Percentiles rank a stretch among this genome's conserved stretches.
Evolutionary conservation across 768 basidiomycete genomes (phyloP).

Genomic region (Rhodotorula toruloides): DNA sequence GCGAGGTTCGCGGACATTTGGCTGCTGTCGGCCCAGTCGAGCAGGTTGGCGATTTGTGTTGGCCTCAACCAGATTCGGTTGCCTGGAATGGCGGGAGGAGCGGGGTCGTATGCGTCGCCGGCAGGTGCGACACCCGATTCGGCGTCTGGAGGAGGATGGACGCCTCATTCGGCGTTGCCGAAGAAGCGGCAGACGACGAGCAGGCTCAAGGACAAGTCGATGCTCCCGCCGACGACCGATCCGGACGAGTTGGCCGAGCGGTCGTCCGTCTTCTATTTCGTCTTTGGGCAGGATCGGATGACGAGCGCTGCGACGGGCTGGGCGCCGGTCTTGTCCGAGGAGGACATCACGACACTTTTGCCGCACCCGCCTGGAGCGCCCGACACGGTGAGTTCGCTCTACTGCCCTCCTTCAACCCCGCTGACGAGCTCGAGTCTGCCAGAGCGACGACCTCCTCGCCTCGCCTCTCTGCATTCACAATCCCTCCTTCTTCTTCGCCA

Average conservation of each 20-base stretch:
- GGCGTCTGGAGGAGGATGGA: too few species aligned
- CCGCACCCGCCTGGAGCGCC: constrained; percentile 5
- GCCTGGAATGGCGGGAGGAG: too few species aligned
- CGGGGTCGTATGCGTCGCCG: too few species aligned
- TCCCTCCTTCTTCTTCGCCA: constrained; percentile 30
- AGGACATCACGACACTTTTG: not conserved
- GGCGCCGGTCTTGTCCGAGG: constrained; percentile 16
- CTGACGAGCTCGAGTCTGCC: not conserved
- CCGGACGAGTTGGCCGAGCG: constrained; percentile 25
- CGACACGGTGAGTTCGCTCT: constrained; percentile 3
- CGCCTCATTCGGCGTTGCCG: not conserved
- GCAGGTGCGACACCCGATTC: too few species aligned
- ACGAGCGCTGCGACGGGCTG: constrained; percentile 34
- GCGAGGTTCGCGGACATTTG: constrained; percentile 38
- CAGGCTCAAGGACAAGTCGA: constrained; percentile 1
- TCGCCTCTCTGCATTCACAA: constrained; percentile 25
- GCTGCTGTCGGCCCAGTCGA: constrained; percentile 27
- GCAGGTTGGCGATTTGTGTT: constrained; percentile 16
- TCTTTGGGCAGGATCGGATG: constrained; percentile 30
- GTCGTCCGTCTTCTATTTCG: constrained; percentile 25
- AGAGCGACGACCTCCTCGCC: constrained; percentile 14
- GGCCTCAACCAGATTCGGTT: constrained; percentile 1
- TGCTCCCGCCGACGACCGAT: constrained; percentile 23
- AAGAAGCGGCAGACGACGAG: constrained; percentile 9
- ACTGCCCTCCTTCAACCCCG: not conserved